Base-by-base conservation (phyloP, 164 flowering plant genomes). In the Magnolia kwangsiensis region DNA sequence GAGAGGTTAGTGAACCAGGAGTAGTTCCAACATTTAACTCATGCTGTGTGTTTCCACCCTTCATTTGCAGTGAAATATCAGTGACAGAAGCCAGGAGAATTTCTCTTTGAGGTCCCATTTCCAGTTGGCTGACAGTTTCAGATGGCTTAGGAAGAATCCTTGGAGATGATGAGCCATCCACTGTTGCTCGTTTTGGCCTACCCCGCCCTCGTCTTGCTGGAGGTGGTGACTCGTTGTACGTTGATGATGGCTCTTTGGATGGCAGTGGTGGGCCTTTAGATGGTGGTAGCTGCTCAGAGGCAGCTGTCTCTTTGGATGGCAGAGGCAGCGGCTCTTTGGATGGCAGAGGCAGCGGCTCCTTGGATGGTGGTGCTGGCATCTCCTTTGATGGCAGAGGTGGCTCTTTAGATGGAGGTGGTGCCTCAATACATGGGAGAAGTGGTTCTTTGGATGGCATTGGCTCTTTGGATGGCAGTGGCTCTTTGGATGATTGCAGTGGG, bases 141-240 rank as follows among this genome's bases (percentile, higher is more conserved):
- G n/a, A 29, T 50, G 18, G 65, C 61, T 13, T 8, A 16, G 61
- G 61, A 55, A 55, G 61, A 55, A 55, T 16, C 61, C 61, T 55
- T 55, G 61, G 61, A 50, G 84, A 23, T 24, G 89, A 78, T 67
- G 89, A 79, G 45, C 76, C 74, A 74, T 80, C 85, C 21, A 75
- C 0, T 50, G 86, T 50, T 51, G 70, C 81, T 83, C 94, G 90
- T 81, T 85, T 92, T 73, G 99, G 99, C 84, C 98, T 89, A 64
- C 99, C 99, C 79, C 98, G 96, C 50, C 99, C 98, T 45, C 99
- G 86, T 78, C 85, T 92, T 55, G 87, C 75, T 67, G 93, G 92
- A 0, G 61, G 11, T 55, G 61, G 13, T 63, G 88, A 89, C 9
- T 88, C 86, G 3, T 55, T 55, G 18, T 55, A 11, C 13, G 18